Base-by-base conservation (phyloP, 2,329 filamentous ascomycete species). In the Metarhizium brunneum region DNA sequence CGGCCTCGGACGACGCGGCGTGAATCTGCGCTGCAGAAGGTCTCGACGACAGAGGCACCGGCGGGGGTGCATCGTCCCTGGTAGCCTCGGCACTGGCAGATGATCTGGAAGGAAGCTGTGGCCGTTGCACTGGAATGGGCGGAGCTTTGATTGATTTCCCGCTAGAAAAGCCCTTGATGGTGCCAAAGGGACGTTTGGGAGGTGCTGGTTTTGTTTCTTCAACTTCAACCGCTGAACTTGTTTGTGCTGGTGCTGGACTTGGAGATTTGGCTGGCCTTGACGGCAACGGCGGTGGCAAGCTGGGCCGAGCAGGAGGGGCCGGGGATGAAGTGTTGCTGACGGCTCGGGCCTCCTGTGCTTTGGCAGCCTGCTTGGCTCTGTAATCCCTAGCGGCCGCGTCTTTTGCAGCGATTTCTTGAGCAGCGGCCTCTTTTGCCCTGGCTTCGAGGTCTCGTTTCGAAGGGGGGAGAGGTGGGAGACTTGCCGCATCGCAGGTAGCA, bases 401-500 rank as follows among this genome's bases (percentile, higher is more conserved):
- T 38, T 29, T 55, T 1, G 53, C 50, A 14, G 48, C 54, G 8
- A 56, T 43, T 18, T 60, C 54, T 48, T 47, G 30, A 4, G 48
- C 53, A 13, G 58, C 63, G 6, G 58, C 61, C 62, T 69, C 65
- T 54, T 67, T 61, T 30, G 68, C 70, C 57, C 72, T 71, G 2
- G 76, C 75, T 57, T 85, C 82, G 2, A 72, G 68, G 56, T 84
- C 82, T 47, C 77, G 73, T 58, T 73, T 75, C 1, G 77, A 75
- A 0, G 81, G 82, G 0, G 82, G 83, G 40, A 86, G 66, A 11
- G 77, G 75, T 0, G 82, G 83, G 11, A 86, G 70, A 52, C 76
- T 79, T n/a, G 80, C 72, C 38, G 78, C 73, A 53, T 82, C 81
- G 50, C 81, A 74, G 0, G 76, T 66, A 2, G 83, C 82, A 2